Evolutionary conservation across 345 rosid genomes (phyloP).

Genomic region (Schrenkiella parvula): DNA sequence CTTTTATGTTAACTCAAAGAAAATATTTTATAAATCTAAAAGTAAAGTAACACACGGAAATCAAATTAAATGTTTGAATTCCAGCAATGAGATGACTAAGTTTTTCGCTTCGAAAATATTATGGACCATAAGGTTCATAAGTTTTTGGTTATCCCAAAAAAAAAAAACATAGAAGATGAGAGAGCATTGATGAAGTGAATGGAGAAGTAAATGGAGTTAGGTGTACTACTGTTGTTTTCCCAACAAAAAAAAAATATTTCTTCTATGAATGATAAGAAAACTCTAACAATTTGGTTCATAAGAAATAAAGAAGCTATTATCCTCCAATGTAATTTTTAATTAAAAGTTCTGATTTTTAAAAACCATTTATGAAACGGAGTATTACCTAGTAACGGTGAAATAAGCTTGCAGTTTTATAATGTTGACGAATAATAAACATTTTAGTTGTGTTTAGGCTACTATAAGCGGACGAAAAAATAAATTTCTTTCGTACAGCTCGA

Average conservation of each 20-base stretch:
- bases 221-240: conserved; percentile 9
- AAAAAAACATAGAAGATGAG: background rate
- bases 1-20: background rate
- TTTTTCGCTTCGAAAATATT: too few species aligned
- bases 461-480: background rate
- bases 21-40: background rate
- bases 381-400: background rate
- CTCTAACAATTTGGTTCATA: background rate
- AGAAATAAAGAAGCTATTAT: background rate
- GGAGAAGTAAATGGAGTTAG: conserved; percentile 23
- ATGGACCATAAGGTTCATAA: too few species aligned
- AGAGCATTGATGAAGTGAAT: background rate
- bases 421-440: background rate
- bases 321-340: background rate
- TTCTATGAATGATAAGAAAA: background rate
- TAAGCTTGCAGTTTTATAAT: background rate
- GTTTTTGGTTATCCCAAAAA: background rate
- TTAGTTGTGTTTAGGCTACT: background rate
- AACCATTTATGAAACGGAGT: background rate
- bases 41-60: background rate
- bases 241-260: background rate
- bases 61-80: background rate
- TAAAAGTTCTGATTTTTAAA: background rate
- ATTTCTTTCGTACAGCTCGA: background rate
- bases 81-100: background rate